Base-by-base conservation (phyloP, 2,329 filamentous ascomycete genomes). In the Diplodia sapinea region DNA sequence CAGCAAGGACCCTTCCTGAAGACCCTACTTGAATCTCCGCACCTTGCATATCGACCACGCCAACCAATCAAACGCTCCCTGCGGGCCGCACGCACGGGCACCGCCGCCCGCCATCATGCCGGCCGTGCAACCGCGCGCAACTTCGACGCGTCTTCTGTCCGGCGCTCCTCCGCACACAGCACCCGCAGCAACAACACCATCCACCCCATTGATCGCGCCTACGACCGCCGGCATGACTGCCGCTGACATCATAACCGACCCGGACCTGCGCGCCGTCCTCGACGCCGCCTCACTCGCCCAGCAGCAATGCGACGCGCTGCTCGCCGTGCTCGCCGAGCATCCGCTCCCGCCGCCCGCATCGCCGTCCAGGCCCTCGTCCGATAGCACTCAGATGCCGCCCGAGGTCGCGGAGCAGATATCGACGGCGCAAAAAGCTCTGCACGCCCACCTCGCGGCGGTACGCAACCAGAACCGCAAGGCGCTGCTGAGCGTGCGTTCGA, bases 401-500 rank as follows among this genome's bases (percentile, higher is more conserved):
- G 82, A 83, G 29, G 75, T 82, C 51, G 84, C 86, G 71, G 79
- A 86, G 33, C 86, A 88, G 68, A 83, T 92, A 36, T 89, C 89
- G 8, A 90, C 88, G 75, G 88, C 92, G 75, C 92, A 96, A 77
- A 96, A 95, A 76, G 83, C 88, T 1, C 86, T 98, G 3, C 88
- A 91, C 72, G 89, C 93, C 66, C 89, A 92, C 73, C 69, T 78
- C n/a, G 74, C 76, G 1, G 69, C 76, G 55, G 74, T 76, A 62
- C 91, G 94, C 66, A 91, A 91, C 13, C 84, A 95, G 33, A 94
- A 97, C 77, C 89, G 95, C 33, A 86, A 90, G 70, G 93, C 93
- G 11, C 88, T 94, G 71, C 86, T 97, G 73, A 86, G 88, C 36
- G 92, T 93, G 36, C 89, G 95, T 71, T 88, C 93, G 72, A 97